Percentiles rank a stretch among this genome's conserved stretches.
These are phyloP conservation scores for Hemerocallis citrina DNA, from an alignment of 106 monocot species.

Conservation along the genomic window DNA sequence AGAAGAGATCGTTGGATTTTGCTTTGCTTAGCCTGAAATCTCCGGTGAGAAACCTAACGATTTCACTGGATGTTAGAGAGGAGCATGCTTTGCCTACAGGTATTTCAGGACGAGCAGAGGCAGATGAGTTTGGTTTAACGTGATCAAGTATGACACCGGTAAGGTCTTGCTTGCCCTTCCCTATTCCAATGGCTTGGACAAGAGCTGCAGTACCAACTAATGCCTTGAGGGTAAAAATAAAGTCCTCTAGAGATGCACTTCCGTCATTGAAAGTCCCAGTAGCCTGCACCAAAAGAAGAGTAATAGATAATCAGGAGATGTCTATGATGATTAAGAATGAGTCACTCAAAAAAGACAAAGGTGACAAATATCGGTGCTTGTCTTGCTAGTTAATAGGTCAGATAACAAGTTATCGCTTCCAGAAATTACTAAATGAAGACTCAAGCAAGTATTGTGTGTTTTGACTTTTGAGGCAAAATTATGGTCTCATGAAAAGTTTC, in stretches of 20 bases:
- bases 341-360: no score
- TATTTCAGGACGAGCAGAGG: constrained; percentile 30
- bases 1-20: constrained; percentile 83
- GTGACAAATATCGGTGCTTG: not conserved
- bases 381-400: not conserved
- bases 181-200: constrained; percentile 72
- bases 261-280: constrained; percentile 49
- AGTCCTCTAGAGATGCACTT: constrained; percentile 54
- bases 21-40: constrained; percentile 86
- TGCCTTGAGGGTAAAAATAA: constrained; percentile 46
- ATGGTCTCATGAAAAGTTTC: no score
- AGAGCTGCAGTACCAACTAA: constrained; percentile 42
- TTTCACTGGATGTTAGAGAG: constrained; percentile 51
- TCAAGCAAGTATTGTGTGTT: no score
- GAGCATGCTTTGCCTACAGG: constrained; percentile 76
- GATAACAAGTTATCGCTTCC: not conserved
- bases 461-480: no score
- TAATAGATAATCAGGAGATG: not conserved
- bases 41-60: constrained; percentile 83
- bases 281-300: constrained; percentile 30
- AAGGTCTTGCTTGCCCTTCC: constrained; percentile 74
- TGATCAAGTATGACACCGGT: constrained; percentile 41
- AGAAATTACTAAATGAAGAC: no score
- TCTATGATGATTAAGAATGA: not conserved
- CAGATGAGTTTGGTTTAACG: constrained; percentile 19